phyloP scores from a whole-genome alignment of 2,329 filamentous ascomycete species.

The Onygenales sp. region DNA sequence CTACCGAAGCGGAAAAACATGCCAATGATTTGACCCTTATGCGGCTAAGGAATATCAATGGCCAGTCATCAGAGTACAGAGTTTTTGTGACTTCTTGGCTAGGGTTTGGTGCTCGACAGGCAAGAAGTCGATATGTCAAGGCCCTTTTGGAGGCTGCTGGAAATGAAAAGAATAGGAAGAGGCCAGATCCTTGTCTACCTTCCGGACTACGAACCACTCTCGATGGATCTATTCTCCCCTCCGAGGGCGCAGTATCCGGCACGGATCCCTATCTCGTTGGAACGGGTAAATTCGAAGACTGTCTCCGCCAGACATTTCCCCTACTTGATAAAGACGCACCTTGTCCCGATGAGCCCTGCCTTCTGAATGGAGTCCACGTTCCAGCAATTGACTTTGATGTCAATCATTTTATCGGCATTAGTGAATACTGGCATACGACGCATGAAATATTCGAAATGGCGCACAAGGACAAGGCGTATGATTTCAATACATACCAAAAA shows the following conservation, averaged over 20 bases:
- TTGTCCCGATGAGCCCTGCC: constrained; percentile 73
- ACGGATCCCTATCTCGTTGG: constrained; percentile 57
- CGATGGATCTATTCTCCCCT: constrained; percentile 52
- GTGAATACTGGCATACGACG: constrained; percentile 98
- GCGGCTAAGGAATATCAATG: constrained; percentile 74
- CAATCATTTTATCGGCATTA: constrained; percentile 96
- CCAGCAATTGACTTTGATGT: constrained; percentile 94
- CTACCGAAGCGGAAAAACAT: constrained; percentile 81
- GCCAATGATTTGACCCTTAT: constrained; percentile 80
- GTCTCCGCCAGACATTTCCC: constrained; percentile 70
- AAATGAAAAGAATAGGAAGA: constrained; percentile 50
- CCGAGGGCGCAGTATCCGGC: constrained; percentile 25
- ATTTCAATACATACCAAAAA: constrained; percentile 80
- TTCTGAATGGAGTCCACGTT: constrained; percentile 84
- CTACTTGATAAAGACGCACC: constrained; percentile 81
- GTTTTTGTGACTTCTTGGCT: constrained; percentile 97
- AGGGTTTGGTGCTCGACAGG: constrained; percentile 93
- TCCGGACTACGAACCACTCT: constrained; percentile 62
- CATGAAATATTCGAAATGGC: constrained; percentile 81
- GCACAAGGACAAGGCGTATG: constrained; percentile 70
- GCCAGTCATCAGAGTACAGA: constrained; percentile 65
- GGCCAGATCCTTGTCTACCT: constrained; percentile 88
- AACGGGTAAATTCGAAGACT: constrained; percentile 80
- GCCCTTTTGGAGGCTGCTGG: constrained; percentile 58
- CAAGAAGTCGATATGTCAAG: constrained; percentile 74